Percentiles rank a stretch among this genome's conserved stretches.
phyloP scores from a whole-genome alignment of 768 basidiomycete species.

The Russula sp. region DNA sequence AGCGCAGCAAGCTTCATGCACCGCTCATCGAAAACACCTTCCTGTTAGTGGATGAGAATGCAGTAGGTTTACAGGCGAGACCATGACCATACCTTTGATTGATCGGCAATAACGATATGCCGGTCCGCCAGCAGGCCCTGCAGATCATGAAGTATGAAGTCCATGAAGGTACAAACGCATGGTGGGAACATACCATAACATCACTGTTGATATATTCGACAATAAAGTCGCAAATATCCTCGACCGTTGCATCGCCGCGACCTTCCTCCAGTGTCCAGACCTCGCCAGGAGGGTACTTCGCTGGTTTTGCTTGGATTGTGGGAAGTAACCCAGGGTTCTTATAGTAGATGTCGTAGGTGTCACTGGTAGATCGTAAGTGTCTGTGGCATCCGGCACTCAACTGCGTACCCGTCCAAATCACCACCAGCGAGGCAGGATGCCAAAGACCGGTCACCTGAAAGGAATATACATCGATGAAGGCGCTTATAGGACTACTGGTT shows the following conservation, averaged over 20 bases:
- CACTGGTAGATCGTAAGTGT: conserved; percentile 37
- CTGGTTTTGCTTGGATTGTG: conserved; percentile 42
- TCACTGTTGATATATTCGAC: conserved; percentile 83
- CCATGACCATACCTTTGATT: background rate
- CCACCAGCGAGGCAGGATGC: conserved; percentile 72
- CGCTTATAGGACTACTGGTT: background rate
- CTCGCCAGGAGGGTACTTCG: conserved; percentile 40
- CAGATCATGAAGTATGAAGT: background rate
- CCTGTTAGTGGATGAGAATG: background rate
- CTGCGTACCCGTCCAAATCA: conserved; percentile 65
- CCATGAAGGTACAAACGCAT: background rate
- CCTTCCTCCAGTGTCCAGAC: conserved; percentile 20
- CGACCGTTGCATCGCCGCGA: conserved; percentile 44
- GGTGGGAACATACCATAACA: conserved; percentile 48
- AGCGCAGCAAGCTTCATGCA: background rate
- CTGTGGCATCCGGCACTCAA: background rate
- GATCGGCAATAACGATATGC: background rate
- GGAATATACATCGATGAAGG: background rate
- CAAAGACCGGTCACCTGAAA: conserved; percentile 51
- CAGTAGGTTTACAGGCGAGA: background rate
- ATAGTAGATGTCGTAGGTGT: conserved; percentile 55
- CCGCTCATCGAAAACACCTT: background rate
- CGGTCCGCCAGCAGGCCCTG: background rate
- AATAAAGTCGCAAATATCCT: conserved; percentile 75
- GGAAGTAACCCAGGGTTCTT: conserved; percentile 51